A percentile compares a stretch with the other conserved stretches of the same genome.
phyloP scores from a whole-genome alignment of 2,329 filamentous ascomycete genomes.

The Claviceps sp. region DNA sequence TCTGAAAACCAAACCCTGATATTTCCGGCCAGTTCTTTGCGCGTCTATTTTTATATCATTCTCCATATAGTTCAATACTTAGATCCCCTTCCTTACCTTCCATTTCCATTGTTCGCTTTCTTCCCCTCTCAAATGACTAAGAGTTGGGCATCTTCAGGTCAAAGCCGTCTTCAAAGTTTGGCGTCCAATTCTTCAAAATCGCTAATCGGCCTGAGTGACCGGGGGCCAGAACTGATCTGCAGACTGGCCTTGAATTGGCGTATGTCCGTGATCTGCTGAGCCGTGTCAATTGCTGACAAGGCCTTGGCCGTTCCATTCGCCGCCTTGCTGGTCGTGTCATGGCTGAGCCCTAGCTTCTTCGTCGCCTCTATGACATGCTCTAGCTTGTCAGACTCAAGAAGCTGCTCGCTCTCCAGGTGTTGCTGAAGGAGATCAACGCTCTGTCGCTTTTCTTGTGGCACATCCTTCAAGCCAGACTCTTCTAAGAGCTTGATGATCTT shows the following conservation, averaged over 20 bases:
- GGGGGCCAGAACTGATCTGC: slow-evolving; percentile 57
- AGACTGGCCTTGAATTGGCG: slow-evolving; percentile 67
- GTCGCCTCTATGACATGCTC: slow-evolving; percentile 30
- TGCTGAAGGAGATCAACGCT: slow-evolving; percentile 36
- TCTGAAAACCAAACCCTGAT: neutral
- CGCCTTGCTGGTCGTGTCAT: slow-evolving; percentile 19
- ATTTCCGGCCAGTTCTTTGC: neutral
- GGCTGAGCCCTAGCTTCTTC: slow-evolving; percentile 31
- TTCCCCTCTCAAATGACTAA: neutral
- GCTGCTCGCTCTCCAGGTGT: slow-evolving; percentile 34
- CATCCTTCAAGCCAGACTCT: slow-evolving; percentile 21
- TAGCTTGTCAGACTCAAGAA: slow-evolving; percentile 35
- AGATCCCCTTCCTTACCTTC: too few species aligned
- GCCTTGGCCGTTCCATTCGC: slow-evolving; percentile 26
- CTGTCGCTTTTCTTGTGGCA: slow-evolving; percentile 28
- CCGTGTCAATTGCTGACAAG: slow-evolving; percentile 23
- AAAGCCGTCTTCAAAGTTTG: slow-evolving; percentile 46
- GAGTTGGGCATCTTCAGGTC: neutral
- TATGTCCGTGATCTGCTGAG: slow-evolving; percentile 62
- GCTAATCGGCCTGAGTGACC: slow-evolving; percentile 59
- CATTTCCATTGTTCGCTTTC: neutral
- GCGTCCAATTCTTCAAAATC: slow-evolving; percentile 78
- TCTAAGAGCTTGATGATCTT: slow-evolving; percentile 29
- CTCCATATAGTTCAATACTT: neutral
- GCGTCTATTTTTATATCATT: neutral